phyloP scores from a whole-genome alignment of 768 basidiomycete genomes.

The Termitomyces sp. region DNA sequence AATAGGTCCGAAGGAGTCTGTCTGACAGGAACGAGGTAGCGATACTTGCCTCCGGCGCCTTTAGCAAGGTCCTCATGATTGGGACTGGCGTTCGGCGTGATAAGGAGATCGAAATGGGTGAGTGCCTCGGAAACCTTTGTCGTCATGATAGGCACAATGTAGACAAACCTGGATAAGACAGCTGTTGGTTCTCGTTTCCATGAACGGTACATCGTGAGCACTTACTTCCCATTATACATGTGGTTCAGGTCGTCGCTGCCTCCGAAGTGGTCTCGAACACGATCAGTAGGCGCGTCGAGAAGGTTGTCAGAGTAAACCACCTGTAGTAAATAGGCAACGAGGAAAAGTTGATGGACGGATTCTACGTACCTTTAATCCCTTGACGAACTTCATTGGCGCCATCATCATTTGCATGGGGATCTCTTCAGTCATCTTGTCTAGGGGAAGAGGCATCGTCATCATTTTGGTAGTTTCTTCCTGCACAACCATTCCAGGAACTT shows the following conservation, averaged over 20 bases:
- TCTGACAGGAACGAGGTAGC: conserved; percentile 3
- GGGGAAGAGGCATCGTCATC: not conserved
- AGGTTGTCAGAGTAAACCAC: not conserved
- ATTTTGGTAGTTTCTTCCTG: not conserved
- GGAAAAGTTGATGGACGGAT: not conserved
- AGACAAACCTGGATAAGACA: not conserved
- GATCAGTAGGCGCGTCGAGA: not conserved
- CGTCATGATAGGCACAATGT: not conserved
- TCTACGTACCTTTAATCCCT: not conserved
- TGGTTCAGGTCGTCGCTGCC: conserved; percentile 5
- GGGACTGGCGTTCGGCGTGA: not conserved
- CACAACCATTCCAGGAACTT: not conserved
- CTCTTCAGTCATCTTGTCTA: not conserved
- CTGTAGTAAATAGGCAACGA: not conserved
- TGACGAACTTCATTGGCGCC: not conserved
- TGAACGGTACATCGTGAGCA: not conserved
- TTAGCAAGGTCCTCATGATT: not conserved
- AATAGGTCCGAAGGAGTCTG: not conserved
- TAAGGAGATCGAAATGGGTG: not conserved
- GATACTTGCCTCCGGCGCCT: not conserved
- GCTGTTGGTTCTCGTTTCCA: not conserved
- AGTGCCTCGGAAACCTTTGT: not conserved
- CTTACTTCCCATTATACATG: conserved; percentile 1
- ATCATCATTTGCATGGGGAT: not conserved
- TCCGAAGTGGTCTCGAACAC: not conserved